Evolutionary conservation across 768 basidiomycete genomes (phyloP).

Genomic region (Tephrocybe sp.): DNA sequence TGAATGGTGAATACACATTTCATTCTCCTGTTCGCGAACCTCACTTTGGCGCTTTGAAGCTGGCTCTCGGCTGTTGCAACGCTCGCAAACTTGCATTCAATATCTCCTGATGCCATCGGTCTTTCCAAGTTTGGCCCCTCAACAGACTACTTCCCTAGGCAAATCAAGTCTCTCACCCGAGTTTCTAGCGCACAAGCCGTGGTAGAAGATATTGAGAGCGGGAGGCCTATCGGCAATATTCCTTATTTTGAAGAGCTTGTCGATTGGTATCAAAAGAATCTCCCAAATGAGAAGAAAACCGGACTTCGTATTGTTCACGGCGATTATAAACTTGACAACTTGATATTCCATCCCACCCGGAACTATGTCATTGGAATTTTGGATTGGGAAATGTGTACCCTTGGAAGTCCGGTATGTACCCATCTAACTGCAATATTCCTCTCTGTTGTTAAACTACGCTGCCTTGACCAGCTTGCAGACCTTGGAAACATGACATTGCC

Average conservation of each 20-base stretch:
- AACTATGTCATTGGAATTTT: conserved; percentile 92
- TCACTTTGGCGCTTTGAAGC: conserved; percentile 32
- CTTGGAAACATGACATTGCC: conserved; percentile 87
- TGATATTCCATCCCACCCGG: conserved; percentile 91
- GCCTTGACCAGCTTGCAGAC: conserved; percentile 69
- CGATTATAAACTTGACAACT: conserved; percentile 97
- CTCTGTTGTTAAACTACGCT: neutral
- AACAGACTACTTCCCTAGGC: conserved; percentile 87
- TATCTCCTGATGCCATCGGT: conserved; percentile 64
- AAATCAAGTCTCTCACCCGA: conserved; percentile 84
- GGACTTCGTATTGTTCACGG: conserved; percentile 92
- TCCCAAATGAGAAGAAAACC: conserved; percentile 74
- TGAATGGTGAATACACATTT: conserved; percentile 53
- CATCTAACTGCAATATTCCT: neutral
- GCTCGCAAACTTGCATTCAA: conserved; percentile 63
- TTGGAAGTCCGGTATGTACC: conserved; percentile 78
- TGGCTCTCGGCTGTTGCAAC: conserved; percentile 77
- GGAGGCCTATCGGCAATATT: conserved; percentile 60
- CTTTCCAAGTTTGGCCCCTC: conserved; percentile 69
- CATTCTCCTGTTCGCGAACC: neutral
- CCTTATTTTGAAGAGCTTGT: conserved; percentile 72
- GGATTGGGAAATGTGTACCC: conserved; percentile 96
- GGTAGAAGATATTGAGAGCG: conserved; percentile 63
- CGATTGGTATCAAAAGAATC: conserved; percentile 68
- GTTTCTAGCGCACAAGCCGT: conserved; percentile 79